A percentile compares a stretch with the other conserved stretches of the same genome.
These are phyloP conservation scores for Cnidoscolus chayamansa DNA, from an alignment of 441 rosid species.

Conservation along the genomic window DNA sequence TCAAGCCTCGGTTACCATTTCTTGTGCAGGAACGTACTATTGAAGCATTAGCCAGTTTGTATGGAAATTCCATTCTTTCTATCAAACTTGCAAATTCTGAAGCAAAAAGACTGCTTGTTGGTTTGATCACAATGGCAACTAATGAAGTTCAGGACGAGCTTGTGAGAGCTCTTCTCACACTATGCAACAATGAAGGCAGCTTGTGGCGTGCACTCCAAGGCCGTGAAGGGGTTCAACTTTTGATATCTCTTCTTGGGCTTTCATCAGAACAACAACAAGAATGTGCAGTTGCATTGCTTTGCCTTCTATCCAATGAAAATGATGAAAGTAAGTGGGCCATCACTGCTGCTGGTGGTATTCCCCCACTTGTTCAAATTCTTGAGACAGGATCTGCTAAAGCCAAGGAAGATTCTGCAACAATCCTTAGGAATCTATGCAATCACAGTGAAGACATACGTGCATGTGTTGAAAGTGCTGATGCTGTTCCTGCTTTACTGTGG, in stretches of 20 bases:
- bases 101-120: conserved; percentile 97
- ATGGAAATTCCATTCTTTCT: conserved; percentile 80
- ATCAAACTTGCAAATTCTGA: conserved; percentile 74
- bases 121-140: conserved; percentile 95
- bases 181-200: conserved; percentile 84
- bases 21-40: conserved; percentile 99
- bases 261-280: conserved; percentile 99
- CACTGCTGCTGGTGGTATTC: conserved; percentile 99
- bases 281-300: conserved; percentile 97
- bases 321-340: conserved; percentile 99
- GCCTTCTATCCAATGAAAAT: conserved; percentile 88
- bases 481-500: conserved; percentile 99
- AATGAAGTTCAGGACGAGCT: conserved; percentile 98
- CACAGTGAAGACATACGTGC: conserved; percentile 99
- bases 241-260: conserved; percentile 99
- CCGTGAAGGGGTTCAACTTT: conserved; percentile 95
- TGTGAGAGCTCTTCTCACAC: conserved; percentile 75
- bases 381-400: conserved; percentile 99
- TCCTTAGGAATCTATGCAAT: conserved; percentile 94
- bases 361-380: conserved; percentile 98
- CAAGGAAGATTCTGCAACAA: conserved; percentile 97
- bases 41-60: conserved; percentile 98
- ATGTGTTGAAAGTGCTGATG: conserved; percentile 99
- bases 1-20: conserved; percentile 77
- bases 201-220: conserved; percentile 98